A percentile compares a stretch with the other conserved stretches of the same genome.
Evolutionary conservation across 176 grass and related monocot species (phyloP).

Genomic region (Carex scoparia): DNA sequence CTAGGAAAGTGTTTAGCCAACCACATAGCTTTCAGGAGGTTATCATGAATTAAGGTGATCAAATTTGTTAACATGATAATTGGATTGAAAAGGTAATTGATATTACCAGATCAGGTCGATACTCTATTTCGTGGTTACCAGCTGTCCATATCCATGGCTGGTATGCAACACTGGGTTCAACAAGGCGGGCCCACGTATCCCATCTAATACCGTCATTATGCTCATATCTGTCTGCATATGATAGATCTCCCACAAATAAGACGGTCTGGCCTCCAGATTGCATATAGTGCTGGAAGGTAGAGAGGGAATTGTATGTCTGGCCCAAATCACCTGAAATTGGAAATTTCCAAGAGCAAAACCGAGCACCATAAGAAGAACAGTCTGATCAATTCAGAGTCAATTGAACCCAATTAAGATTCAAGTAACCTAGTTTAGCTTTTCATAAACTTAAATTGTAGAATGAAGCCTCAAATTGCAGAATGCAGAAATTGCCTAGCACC

Average conservation of each 20-base stretch:
- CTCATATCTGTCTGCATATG: slow-evolving; percentile 85
- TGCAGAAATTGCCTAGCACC: background rate
- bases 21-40: background rate
- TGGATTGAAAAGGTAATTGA: background rate
- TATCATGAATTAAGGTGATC: background rate
- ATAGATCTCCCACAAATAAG: slow-evolving; percentile 85
- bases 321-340: slow-evolving; percentile 72
- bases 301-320: slow-evolving; percentile 95
- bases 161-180: slow-evolving; percentile 71
- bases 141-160: slow-evolving; percentile 85
- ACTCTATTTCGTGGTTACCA: slow-evolving; percentile 99
- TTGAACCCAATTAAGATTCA: background rate
- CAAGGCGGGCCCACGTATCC: slow-evolving; percentile 83
- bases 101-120: slow-evolving; percentile 85
- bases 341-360: background rate
- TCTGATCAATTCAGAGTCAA: background rate
- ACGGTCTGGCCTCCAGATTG: slow-evolving; percentile 61
- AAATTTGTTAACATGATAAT: background rate
- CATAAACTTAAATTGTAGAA: background rate
- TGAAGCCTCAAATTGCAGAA: background rate
- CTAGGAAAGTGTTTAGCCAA: background rate
- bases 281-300: slow-evolving; percentile 89
- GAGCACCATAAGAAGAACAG: background rate
- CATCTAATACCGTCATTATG: slow-evolving; percentile 84
- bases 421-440: background rate